Evolutionary conservation across 805 yeast species (phyloP), one percentile per base, ranked within the genome.

Genomic region (Candida suzukii): DNA sequence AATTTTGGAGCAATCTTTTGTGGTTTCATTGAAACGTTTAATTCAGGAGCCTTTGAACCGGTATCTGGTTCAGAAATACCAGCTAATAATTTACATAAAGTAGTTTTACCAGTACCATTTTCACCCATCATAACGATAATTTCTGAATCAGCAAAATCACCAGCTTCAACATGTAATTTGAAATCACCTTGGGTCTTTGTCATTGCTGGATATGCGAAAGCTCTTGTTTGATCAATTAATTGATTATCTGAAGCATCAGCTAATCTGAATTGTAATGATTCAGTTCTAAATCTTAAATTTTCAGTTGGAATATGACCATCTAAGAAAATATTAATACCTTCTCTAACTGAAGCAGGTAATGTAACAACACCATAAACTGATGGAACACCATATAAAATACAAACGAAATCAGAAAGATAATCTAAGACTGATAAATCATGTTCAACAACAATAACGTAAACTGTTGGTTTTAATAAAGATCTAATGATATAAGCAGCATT

Each of bases 61-160:
- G 75, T 76, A 66, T 93, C 99, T 26, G 99, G 91, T 38, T 83
- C 73, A 52, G 87, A 74, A 22, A 88, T 88, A 60, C 98, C 99
- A 19, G 99, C 98, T 57, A 93, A 73, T 57, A 93, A 71, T 64
- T 84, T 86, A 77, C 97, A 91, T 72, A 93, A 82, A 14, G 99
- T 93, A 33, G 99, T 93, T 71, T 93, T 93, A 73, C 99, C 99
- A 17, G 99, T 93, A 71, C 99, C 99, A 66, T 93, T 93, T 70
- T 93, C 99, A 63, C 99, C 99, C 95, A 93, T 91, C 96, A 93
- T 87, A 43, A 93, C 99, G 57, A 93, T 75, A 55, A 93, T 93
- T 71, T 93, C 99, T 34, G 96, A 86, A 64, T 93, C 95, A 42
- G 95, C 82, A 68, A 91, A 93, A 44, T 83, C 90, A 68, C 99